Percentiles rank a stretch among this genome's conserved stretches.
Evolutionary conservation across 2,329 filamentous ascomycete genomes (phyloP).

Genomic region (Verticillium alfalfae): DNA sequence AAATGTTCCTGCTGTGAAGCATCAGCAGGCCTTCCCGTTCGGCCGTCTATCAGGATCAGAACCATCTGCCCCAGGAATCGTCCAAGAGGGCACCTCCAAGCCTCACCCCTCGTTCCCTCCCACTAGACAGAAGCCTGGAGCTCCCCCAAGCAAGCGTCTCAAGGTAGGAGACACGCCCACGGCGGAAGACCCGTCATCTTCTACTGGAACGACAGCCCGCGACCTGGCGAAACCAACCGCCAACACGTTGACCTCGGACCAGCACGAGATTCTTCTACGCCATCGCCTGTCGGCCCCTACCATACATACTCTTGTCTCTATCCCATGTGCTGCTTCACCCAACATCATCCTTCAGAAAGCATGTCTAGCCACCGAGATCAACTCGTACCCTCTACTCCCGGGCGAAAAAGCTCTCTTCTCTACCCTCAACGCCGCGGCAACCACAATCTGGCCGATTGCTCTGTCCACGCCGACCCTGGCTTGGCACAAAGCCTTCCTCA

Average conservation of each 20-base stretch:
- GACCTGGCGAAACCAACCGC: not conserved
- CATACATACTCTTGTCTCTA: constrained; percentile 6
- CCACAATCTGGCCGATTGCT: constrained; percentile 29
- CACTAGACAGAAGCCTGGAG: not conserved
- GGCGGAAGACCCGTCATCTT: not conserved
- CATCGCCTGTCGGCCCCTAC: constrained; percentile 8
- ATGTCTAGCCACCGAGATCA: constrained; percentile 30
- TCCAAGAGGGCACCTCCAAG: too few species aligned
- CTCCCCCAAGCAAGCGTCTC: not conserved
- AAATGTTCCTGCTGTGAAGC: not conserved
- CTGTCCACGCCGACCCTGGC: constrained; percentile 43
- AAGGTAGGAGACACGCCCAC: not conserved
- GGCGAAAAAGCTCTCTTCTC: constrained; percentile 28
- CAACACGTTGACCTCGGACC: constrained; percentile 1
- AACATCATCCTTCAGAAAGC: constrained; percentile 29
- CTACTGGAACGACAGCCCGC: not conserved
- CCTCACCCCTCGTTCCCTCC: not conserved
- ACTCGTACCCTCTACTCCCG: constrained; percentile 27
- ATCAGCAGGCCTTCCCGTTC: not conserved
- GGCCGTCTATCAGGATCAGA: not conserved
- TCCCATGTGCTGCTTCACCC: constrained; percentile 6
- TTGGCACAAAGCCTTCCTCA: constrained; percentile 69
- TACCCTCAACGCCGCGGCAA: constrained; percentile 29
- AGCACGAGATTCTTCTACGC: constrained; percentile 9
- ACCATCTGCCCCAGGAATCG: too few species aligned